phyloP scores from a whole-genome alignment of 306 rosid species.

The Pyrus betulifolia region DNA sequence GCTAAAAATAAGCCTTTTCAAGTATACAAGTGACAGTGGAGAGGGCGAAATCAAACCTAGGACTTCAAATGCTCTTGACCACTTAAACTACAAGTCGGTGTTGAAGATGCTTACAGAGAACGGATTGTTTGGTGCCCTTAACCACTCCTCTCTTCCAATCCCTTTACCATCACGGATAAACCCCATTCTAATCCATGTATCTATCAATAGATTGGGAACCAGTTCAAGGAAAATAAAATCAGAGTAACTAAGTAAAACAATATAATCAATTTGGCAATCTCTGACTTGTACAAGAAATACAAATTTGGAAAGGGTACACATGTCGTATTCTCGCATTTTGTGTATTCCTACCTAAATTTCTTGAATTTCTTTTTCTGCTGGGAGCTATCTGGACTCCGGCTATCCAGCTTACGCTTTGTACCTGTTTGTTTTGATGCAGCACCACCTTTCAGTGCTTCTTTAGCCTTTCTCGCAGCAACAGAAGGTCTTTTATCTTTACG shows the following conservation, averaged over 20 bases:
- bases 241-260: not conserved
- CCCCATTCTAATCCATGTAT: no score
- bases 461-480: conserved; percentile 72
- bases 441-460: conserved; percentile 23
- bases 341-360: conserved; percentile 37
- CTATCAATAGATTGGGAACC: not conserved
- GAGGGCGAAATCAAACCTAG: no score
- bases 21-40: no score
- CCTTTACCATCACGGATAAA: no score
- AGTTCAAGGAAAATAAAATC: not conserved
- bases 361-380: conserved; percentile 36
- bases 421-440: conserved; percentile 48
- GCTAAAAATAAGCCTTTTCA: no score
- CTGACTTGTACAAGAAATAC: not conserved
- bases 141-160: no score
- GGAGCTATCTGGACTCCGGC: conserved; percentile 63
- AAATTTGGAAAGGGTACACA: not conserved
- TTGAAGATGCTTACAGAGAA: no score
- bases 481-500: conserved; percentile 66
- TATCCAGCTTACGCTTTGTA: conserved; percentile 71
- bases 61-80: no score
- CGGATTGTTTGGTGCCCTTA: no score
- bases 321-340: not conserved
- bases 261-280: not conserved
- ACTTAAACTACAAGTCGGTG: no score